A percentile compares a stretch with the other conserved stretches of the same genome.
These are phyloP conservation scores for Platismatia glauca DNA, from an alignment of 495 filamentous ascomycete species.

Conservation along the genomic window DNA sequence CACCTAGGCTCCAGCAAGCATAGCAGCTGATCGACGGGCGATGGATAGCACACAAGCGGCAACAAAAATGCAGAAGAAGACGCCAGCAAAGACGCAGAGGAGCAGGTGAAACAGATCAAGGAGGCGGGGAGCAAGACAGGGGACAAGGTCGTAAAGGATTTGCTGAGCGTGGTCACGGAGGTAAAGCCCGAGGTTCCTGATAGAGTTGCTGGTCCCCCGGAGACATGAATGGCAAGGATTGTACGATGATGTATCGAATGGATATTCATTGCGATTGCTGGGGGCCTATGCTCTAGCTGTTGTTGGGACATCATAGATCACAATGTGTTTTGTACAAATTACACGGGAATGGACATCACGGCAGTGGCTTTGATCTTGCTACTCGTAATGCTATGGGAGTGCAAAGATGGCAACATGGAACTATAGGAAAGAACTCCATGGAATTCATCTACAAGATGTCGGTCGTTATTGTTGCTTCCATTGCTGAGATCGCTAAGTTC, in stretches of 20 bases:
- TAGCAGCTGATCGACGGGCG: background rate
- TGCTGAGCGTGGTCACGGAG: slow-evolving; percentile 70
- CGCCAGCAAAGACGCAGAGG: slow-evolving; percentile 71
- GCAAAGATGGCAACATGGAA: background rate
- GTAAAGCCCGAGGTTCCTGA: slow-evolving; percentile 63
- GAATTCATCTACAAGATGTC: no score
- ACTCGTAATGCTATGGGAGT: background rate
- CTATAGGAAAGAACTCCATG: background rate
- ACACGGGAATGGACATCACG: background rate
- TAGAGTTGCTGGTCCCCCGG: slow-evolving; percentile 33
- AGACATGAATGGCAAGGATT: slow-evolving; percentile 12
- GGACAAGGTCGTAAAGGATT: slow-evolving; percentile 66
- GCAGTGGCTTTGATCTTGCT: background rate
- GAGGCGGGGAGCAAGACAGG: slow-evolving; percentile 67
- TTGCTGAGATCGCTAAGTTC: no score
- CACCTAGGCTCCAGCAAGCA: background rate
- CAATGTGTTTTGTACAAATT: background rate
- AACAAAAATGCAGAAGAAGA: slow-evolving; percentile 84
- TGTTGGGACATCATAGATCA: background rate
- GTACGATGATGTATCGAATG: slow-evolving; percentile 7
- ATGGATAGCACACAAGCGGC: slow-evolving; percentile 65
- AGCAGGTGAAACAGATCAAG: slow-evolving; percentile 73
- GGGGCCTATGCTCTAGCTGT: background rate
- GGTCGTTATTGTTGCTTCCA: no score
- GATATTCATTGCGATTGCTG: background rate